phyloP scores from a whole-genome alignment of 345 rosid genomes.

The Eucalyptus paniculata region DNA sequence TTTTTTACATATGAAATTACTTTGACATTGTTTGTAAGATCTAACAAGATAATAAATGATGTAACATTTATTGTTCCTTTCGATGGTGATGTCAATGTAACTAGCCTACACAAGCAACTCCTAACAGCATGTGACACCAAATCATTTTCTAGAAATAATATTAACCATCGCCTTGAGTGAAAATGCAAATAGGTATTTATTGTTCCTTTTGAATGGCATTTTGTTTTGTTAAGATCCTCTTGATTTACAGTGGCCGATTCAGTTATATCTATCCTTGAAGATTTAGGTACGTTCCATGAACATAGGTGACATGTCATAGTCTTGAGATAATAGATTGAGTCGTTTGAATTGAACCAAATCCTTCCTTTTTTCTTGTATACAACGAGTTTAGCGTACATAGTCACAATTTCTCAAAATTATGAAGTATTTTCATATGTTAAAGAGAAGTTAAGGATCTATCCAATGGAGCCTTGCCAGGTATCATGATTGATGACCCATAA shows the following conservation, averaged over 20 bases:
- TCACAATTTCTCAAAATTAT: background rate
- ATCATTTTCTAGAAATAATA: background rate
- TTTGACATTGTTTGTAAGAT: background rate
- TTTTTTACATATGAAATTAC: background rate
- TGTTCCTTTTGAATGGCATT: background rate
- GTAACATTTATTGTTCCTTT: background rate
- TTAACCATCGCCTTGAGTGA: background rate
- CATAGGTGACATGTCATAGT: background rate
- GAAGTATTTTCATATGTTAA: background rate
- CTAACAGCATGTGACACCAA: background rate
- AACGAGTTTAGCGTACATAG: background rate
- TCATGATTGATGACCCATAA: background rate
- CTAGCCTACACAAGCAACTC: background rate
- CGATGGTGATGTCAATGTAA: background rate
- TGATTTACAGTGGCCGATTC: background rate
- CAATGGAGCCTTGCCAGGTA: background rate
- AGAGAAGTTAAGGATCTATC: background rate
- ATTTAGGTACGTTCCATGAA: background rate
- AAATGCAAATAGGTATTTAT: background rate
- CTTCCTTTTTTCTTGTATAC: background rate
- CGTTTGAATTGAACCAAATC: background rate
- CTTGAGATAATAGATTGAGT: background rate
- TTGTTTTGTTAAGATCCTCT: background rate
- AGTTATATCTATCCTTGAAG: background rate
- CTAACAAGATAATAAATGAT: background rate